Percentiles rank a stretch among this genome's conserved stretches.
Evolutionary conservation across 805 yeast species (phyloP).

Genomic region (Yarrowia sp.): DNA sequence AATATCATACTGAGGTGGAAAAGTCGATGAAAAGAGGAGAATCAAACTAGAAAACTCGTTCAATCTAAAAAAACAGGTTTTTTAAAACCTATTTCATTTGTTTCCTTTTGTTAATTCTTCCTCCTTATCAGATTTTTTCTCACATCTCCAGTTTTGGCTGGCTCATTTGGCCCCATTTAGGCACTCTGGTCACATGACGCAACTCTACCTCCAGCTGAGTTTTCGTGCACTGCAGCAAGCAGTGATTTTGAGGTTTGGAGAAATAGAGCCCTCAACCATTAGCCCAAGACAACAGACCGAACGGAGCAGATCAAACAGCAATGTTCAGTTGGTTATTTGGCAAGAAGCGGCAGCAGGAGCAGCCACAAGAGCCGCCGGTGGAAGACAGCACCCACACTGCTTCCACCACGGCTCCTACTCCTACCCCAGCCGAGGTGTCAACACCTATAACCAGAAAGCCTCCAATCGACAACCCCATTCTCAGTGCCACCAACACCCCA

Average conservation of each 20-base stretch:
- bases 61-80: too few species aligned
- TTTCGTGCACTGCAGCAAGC: slow-evolving; percentile 33
- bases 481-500: neutral
- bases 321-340: slow-evolving; percentile 38
- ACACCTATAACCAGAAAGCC: slow-evolving; percentile 16
- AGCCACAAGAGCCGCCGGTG: neutral
- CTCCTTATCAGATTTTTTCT: neutral
- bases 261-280: neutral
- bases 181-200: slow-evolving; percentile 6
- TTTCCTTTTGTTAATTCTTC: too few species aligned
- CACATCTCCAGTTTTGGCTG: neutral
- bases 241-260: slow-evolving; percentile 10
- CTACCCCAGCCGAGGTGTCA: slow-evolving; percentile 6
- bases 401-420: neutral
- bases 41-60: too few species aligned
- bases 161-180: slow-evolving; percentile 4
- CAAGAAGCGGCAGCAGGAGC: slow-evolving; percentile 18
- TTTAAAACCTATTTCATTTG: too few species aligned
- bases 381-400: neutral
- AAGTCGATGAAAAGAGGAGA: too few species aligned
- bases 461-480: slow-evolving; percentile 30
- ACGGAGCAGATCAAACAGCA: neutral
- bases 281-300: neutral
- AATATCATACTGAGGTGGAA: too few species aligned
- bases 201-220: neutral